Conservation (phyloP, 2,329 filamentous ascomycete genomes). For the Gyromitra esculenta region DNA sequence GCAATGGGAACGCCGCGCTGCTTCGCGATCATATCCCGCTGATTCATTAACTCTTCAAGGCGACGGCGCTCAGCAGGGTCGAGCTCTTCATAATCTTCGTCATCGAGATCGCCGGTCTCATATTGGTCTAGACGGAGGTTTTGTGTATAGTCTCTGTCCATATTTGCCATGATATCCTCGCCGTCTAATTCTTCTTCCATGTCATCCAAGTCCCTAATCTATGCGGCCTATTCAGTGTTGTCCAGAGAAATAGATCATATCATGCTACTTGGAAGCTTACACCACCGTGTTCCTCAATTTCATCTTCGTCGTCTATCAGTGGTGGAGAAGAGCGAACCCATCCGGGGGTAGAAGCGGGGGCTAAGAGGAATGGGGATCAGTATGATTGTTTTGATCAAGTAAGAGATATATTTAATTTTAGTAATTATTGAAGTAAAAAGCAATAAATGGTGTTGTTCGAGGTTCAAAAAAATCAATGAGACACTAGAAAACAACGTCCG, state of each 20-base stretch:
- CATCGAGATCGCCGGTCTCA: constrained; percentile 76
- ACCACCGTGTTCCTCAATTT: constrained; percentile 68
- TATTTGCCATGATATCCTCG: constrained; percentile 74
- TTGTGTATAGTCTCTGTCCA: constrained; percentile 76
- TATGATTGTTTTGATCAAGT: neutral
- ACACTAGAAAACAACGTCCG: neutral
- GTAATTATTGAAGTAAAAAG: neutral
- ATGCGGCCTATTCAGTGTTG: constrained; percentile 6
- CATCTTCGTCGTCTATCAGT: constrained; percentile 62
- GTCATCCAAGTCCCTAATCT: constrained; percentile 75
- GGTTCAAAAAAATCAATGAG: neutral
- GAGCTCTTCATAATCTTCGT: constrained; percentile 78
- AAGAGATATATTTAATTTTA: neutral
- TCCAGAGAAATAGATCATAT: constrained; percentile 8
- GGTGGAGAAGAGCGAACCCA: constrained; percentile 71
- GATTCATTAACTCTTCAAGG: constrained; percentile 77
- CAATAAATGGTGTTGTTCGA: neutral
- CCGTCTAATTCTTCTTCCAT: constrained; percentile 75
- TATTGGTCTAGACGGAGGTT: constrained; percentile 77
- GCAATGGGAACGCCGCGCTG: constrained; percentile 75
- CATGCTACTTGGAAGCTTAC: constrained; percentile 58
- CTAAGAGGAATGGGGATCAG: constrained; percentile 8
- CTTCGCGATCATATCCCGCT: constrained; percentile 77
- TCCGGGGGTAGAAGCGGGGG: constrained; percentile 63
- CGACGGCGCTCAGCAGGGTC: constrained; percentile 73